Evolutionary conservation across 768 basidiomycete genomes (phyloP).

Genomic region (Heimioporus sp.): DNA sequence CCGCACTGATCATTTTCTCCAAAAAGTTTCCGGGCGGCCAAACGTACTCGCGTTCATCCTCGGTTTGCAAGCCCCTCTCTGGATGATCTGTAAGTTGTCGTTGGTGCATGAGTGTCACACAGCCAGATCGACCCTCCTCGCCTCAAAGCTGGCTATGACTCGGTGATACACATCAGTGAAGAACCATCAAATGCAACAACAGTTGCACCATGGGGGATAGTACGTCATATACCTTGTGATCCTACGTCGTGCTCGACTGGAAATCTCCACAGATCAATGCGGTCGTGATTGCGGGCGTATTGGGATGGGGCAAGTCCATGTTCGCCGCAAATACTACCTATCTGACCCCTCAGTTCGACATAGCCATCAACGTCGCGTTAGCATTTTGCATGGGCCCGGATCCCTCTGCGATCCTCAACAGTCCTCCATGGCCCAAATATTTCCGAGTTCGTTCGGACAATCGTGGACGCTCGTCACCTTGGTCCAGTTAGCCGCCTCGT

Average conservation of each 20-base stretch:
- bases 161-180: slow-evolving; percentile 50
- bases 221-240: slow-evolving; percentile 20
- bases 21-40: slow-evolving; percentile 40
- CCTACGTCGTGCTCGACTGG: not conserved
- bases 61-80: slow-evolving; percentile 45
- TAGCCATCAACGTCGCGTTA: slow-evolving; percentile 49
- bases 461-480: slow-evolving; percentile 46
- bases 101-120: not conserved
- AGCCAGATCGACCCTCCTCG: not conserved
- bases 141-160: slow-evolving; percentile 41
- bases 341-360: not conserved
- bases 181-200: slow-evolving; percentile 52
- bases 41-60: slow-evolving; percentile 45
- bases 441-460: slow-evolving; percentile 39
- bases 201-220: slow-evolving; percentile 56
- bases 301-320: slow-evolving; percentile 39
- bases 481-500: slow-evolving; percentile 34
- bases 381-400: slow-evolving; percentile 58
- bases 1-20: not conserved
- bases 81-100: slow-evolving; percentile 35
- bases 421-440: slow-evolving; percentile 39
- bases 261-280: slow-evolving; percentile 26
- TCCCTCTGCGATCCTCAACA: slow-evolving; percentile 34
- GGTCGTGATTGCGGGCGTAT: slow-evolving; percentile 42
- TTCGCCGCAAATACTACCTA: not conserved